Evolutionary conservation across 768 basidiomycete genomes (phyloP).

Genomic region (Termitomyces sp.): DNA sequence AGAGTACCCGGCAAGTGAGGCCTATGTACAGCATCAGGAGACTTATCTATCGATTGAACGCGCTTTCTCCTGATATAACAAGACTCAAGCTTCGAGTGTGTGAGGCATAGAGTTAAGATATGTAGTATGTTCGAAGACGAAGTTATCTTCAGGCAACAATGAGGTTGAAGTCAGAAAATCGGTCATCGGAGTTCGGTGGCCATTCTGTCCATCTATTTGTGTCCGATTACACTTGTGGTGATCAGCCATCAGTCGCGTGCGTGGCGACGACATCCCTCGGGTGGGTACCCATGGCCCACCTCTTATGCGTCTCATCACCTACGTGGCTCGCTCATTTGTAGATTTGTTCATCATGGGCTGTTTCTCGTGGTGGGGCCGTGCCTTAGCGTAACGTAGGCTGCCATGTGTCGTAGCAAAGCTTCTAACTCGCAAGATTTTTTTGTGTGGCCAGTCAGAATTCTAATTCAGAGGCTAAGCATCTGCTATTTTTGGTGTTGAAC

Average conservation of each 20-base stretch:
- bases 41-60: not conserved
- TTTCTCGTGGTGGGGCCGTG: not conserved
- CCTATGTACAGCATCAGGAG: not conserved
- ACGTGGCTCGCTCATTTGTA: not conserved
- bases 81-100: not conserved
- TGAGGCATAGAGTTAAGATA: not conserved
- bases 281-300: not conserved
- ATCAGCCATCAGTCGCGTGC: no score
- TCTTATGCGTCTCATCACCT: not conserved
- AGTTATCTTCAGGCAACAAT: not conserved
- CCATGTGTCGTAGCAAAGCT: not conserved
- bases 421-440: not conserved
- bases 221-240: no score
- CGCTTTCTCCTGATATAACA: not conserved
- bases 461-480: not conserved
- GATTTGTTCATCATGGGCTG: not conserved
- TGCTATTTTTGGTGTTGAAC: not conserved
- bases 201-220: no score
- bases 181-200: no score
- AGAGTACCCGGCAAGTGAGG: not conserved
- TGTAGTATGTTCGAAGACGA: not conserved
- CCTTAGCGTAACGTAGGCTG: not conserved
- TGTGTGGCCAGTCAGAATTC: not conserved
- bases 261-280: not conserved
- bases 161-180: no score